Base-by-base conservation (phyloP, 1,284 basidiomycete species). In the Lignosus rhinocerotis region DNA sequence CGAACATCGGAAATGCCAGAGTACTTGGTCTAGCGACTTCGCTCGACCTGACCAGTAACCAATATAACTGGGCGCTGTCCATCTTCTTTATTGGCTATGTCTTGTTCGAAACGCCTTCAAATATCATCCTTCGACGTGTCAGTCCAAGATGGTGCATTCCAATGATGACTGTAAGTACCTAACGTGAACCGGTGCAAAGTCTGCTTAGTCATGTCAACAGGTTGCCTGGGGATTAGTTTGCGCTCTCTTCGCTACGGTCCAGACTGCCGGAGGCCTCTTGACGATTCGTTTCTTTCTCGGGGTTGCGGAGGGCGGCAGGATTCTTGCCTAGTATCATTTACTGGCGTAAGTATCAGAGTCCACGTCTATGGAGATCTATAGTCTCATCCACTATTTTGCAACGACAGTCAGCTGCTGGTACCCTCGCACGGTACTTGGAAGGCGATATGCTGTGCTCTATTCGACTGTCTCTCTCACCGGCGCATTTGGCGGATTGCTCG, bases 81-180 rank as follows among this genome's bases (percentile, higher is more conserved):
- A 68, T 87, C 14, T 86, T 85, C 73, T 87, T 90, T 66, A 77
- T 85, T 1, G 82, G 85, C 52, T 90, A 90, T 67, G 81, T 89
- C 25, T 62, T 84, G 14, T 88, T 88, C 64, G 88, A 90, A 70
- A 82, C 90, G 14, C 89, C 88, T 2, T 69, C 67, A 2, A 70
- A 72, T 43, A 68, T 72, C 54, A 55, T 72, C 31, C 56, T 72
- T 14, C 68, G 66, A 56, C 63, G 62, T 10, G 48, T 62, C 5
- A 70, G 68, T 51, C 69, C 70, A 72, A 80, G 52, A 85, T 89
- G 72, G 83, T 92, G 69, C 67, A 84, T 75, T 30, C 56, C 69
- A 11, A 43, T 44, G 11, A 58, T 68, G 49, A 67, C 67, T 16
- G 70, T 66, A 42, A 68, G 67, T 66, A 56, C 25, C 1, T 0